Percentiles rank a stretch among this genome's conserved stretches.
These are phyloP conservation scores for Capronia coronata DNA, from an alignment of 2,329 filamentous ascomycete genomes.

Conservation along the genomic window DNA sequence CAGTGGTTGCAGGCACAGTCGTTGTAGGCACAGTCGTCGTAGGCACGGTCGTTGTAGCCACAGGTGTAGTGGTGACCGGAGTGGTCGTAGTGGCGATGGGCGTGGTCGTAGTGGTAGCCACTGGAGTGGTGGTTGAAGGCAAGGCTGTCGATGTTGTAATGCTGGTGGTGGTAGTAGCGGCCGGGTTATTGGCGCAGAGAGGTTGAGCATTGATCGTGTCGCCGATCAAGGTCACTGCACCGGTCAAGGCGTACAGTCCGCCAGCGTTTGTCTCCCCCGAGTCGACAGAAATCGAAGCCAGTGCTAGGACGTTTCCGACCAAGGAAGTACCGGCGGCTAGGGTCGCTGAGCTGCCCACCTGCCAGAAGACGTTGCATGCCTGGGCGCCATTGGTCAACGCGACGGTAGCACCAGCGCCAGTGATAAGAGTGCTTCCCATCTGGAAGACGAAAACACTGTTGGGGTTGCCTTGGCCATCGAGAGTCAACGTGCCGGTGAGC, in stretches of 20 bases:
- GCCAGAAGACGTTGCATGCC: constrained; percentile 6
- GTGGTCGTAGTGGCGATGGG: background rate
- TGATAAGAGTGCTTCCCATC: constrained; percentile 2
- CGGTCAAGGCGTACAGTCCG: background rate
- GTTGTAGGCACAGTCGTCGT: background rate
- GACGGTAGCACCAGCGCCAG: background rate
- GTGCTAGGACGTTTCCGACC: background rate
- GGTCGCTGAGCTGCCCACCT: constrained; percentile 2
- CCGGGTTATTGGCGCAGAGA: constrained; percentile 1
- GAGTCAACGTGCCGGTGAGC: constrained; percentile 2
- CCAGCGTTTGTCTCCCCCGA: constrained; percentile 1
- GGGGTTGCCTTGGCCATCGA: background rate
- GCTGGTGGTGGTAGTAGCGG: background rate
- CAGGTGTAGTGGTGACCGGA: background rate
- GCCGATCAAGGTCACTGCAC: constrained; percentile 1
- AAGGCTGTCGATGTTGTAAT: background rate
- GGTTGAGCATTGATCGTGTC: constrained; percentile 1
- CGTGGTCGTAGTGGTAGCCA: background rate
- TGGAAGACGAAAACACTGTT: constrained; percentile 6
- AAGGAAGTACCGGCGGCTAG: background rate
- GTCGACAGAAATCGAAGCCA: background rate
- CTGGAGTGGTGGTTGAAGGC: background rate
- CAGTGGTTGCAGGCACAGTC: too few species aligned
- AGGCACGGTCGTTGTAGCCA: background rate
- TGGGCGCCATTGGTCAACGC: constrained; percentile 4